phyloP scores from a whole-genome alignment of 257 asterid species.

The Ocimum tenuiflorum region DNA sequence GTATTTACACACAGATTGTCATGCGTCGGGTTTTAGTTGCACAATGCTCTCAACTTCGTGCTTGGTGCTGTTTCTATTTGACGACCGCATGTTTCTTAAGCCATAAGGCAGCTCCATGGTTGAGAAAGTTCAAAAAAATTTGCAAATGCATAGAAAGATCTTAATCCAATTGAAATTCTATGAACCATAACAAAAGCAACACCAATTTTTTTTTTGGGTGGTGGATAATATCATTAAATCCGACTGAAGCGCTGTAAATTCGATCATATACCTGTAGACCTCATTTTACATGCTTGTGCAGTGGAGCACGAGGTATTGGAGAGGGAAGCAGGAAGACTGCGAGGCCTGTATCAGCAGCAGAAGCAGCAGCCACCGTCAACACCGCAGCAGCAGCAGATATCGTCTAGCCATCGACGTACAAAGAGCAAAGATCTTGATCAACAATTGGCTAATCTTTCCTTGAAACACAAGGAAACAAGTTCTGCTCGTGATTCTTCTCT shows the following conservation, averaged over 20 bases:
- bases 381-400: constrained; percentile 28
- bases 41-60: not conserved
- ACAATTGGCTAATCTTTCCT: constrained; percentile 65
- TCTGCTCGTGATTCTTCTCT: constrained; percentile 42
- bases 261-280: not conserved
- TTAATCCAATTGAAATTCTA: not conserved
- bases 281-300: constrained; percentile 31
- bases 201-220: not conserved
- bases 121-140: not conserved
- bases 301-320: constrained; percentile 95
- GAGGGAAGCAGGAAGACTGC: constrained; percentile 73
- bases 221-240: not conserved
- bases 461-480: constrained; percentile 57
- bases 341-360: constrained; percentile 53
- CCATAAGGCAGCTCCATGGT: not conserved
- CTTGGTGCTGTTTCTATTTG: not conserved
- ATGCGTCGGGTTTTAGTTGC: not conserved
- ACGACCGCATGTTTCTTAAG: not conserved
- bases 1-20: not conserved
- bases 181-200: not conserved
- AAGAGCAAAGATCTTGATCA: constrained; percentile 77
- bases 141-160: not conserved
- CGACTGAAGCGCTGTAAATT: not conserved
- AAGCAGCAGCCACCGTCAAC: constrained; percentile 18
- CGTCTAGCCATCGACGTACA: constrained; percentile 51